These are phyloP conservation scores for Ascodesmis nigricans DNA, from an alignment of 495 filamentous ascomycete genomes.

Conservation along the genomic window DNA sequence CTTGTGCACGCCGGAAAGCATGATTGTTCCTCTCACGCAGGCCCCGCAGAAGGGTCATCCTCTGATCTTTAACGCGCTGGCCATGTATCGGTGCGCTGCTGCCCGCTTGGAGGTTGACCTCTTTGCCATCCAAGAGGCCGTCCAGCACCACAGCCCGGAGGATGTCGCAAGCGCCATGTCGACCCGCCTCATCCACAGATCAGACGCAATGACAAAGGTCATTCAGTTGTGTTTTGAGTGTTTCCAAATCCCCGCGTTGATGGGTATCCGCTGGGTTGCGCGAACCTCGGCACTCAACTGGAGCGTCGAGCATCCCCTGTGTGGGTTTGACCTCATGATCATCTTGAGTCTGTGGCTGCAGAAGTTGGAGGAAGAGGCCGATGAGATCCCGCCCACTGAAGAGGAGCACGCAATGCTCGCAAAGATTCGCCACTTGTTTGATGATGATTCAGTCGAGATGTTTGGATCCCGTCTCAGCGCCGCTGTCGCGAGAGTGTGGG, in stretches of 20 bases:
- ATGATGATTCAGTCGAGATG: conserved; percentile 60
- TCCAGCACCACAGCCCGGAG: conserved; percentile 90
- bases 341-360: conserved; percentile 97
- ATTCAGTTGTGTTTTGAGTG: conserved; percentile 96
- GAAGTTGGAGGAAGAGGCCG: conserved; percentile 96
- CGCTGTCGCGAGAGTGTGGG: conserved; percentile 85
- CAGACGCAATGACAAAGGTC: conserved; percentile 93
- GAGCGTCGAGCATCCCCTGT: conserved; percentile 96
- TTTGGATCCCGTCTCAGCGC: conserved; percentile 69
- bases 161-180: conserved; percentile 96
- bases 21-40: conserved; percentile 72
- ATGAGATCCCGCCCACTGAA: conserved; percentile 48
- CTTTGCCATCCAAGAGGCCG: conserved; percentile 83
- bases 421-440: conserved; percentile 79
- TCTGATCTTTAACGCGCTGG: conserved; percentile 95
- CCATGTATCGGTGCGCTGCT: conserved; percentile 84
- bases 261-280: conserved; percentile 95
- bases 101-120: conserved; percentile 86
- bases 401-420: conserved; percentile 89
- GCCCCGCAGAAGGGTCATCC: conserved; percentile 96
- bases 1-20: conserved; percentile 77
- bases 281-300: conserved; percentile 93
- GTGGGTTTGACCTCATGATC: conserved; percentile 93
- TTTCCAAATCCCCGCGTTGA: conserved; percentile 83
- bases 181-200: conserved; percentile 77